phyloP scores from a whole-genome alignment of 2,329 filamentous ascomycete genomes.

The Colletotrichum sp. region DNA sequence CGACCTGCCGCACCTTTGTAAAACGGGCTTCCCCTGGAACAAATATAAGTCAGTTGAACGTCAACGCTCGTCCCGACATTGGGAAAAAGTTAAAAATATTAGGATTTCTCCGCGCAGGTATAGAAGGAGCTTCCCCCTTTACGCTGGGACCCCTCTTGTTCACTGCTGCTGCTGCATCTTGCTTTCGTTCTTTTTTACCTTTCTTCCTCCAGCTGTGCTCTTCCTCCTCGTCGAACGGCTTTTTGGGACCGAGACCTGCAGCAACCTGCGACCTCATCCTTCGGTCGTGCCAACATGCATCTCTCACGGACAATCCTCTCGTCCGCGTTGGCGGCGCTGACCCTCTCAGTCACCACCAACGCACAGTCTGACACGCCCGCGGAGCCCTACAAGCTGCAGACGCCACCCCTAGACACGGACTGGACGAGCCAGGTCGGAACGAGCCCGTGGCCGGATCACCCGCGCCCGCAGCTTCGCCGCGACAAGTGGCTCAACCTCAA shows the following conservation, averaged over 20 bases:
- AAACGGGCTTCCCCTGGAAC: background rate
- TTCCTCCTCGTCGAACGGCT: background rate
- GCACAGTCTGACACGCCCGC: background rate
- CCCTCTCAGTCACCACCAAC: background rate
- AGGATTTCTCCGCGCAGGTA: background rate
- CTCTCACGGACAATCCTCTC: conserved; percentile 1
- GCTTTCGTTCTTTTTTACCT: background rate
- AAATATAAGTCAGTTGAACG: conserved; percentile 1
- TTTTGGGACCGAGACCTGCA: background rate
- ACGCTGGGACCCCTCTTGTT: conserved; percentile 15
- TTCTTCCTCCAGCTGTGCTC: background rate
- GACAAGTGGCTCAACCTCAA: conserved; percentile 62
- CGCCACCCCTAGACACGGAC: conserved; percentile 50
- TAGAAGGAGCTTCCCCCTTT: background rate
- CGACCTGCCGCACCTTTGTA: background rate
- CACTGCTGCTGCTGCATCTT: background rate
- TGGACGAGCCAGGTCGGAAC: conserved; percentile 59
- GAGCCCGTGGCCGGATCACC: conserved; percentile 62
- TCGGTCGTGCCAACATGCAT: background rate
- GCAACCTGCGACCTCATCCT: background rate
- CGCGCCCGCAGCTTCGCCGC: conserved; percentile 60
- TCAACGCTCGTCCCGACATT: conserved; percentile 13
- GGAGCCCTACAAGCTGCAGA: conserved; percentile 39
- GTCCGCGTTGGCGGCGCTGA: background rate
- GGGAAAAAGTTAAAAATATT: conserved; percentile 1